These are phyloP conservation scores for Pouteria glomerata DNA, from an alignment of 148 eudicot genomes.

Conservation along the genomic window DNA sequence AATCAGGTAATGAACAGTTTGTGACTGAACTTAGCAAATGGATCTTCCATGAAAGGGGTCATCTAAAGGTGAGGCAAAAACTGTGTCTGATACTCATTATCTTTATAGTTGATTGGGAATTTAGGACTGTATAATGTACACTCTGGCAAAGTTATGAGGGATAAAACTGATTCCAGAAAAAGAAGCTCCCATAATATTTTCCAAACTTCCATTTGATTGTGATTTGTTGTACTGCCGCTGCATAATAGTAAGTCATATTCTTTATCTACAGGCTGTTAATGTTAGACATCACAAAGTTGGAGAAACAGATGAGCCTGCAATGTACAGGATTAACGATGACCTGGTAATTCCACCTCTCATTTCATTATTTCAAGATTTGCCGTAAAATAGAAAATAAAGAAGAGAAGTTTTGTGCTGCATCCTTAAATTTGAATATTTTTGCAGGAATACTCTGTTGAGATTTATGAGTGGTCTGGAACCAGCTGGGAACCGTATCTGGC, in stretches of 20 bases:
- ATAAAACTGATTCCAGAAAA: neutral
- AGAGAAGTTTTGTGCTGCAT: neutral
- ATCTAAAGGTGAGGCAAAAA: conserved; percentile 52
- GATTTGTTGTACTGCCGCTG: neutral
- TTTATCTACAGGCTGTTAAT: conserved; percentile 54
- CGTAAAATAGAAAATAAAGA: neutral
- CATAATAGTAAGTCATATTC: neutral
- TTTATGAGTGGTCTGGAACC: conserved; percentile 82
- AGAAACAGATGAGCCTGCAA: conserved; percentile 68
- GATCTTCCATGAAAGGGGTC: conserved; percentile 96
- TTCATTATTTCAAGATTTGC: neutral
- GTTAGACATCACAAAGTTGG: conserved; percentile 73
- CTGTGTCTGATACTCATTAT: neutral
- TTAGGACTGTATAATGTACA: too few species aligned
- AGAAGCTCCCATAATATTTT: neutral
- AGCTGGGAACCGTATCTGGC: conserved; percentile 85
- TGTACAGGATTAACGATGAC: conserved; percentile 83
- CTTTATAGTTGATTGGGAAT: neutral
- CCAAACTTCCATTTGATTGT: neutral
- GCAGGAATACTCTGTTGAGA: conserved; percentile 80
- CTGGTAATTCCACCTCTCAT: conserved; percentile 40
- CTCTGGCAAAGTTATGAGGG: neutral
- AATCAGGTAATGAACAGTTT: conserved; percentile 81
- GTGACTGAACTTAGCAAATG: conserved; percentile 80
- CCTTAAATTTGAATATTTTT: neutral